Evolutionary conservation across 1,139 yeast genomes (phyloP).

Genomic region (Meyerozyma carpophila): DNA sequence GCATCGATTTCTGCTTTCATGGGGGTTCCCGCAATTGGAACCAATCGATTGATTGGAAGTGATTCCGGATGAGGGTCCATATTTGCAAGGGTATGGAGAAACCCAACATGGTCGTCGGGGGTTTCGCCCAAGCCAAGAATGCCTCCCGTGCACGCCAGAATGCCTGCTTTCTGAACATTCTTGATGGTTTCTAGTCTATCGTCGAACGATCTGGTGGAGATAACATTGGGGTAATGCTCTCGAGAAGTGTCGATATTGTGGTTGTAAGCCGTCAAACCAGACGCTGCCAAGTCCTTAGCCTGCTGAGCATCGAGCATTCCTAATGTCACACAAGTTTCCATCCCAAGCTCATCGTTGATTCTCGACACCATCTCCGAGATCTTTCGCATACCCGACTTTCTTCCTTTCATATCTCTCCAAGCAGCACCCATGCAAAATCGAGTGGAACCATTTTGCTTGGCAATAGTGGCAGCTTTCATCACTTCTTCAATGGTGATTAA

Average conservation of each 20-base stretch:
- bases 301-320: conserved; percentile 71
- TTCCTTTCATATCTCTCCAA: conserved; percentile 80
- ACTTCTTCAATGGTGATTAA: conserved; percentile 59
- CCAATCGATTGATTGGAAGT: conserved; percentile 72
- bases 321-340: conserved; percentile 77
- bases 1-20: conserved; percentile 51
- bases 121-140: conserved; percentile 77
- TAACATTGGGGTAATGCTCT: conserved; percentile 68
- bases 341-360: conserved; percentile 54
- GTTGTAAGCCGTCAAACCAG: conserved; percentile 77
- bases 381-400: conserved; percentile 60
- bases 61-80: conserved; percentile 73
- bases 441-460: conserved; percentile 67
- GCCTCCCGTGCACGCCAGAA: conserved; percentile 76
- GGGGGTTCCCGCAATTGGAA: conserved; percentile 79
- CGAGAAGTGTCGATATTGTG: conserved; percentile 79
- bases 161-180: conserved; percentile 61
- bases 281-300: conserved; percentile 51
- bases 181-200: conserved; percentile 63
- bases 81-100: conserved; percentile 61
- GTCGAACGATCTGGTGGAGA: conserved; percentile 64
- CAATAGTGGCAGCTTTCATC: conserved; percentile 56
- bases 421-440: conserved; percentile 87
- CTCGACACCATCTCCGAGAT: conserved; percentile 62
- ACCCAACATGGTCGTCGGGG: conserved; percentile 63